Evolutionary conservation across 176 grass and related monocot species (phyloP).

Genomic region (Poa annua): DNA sequence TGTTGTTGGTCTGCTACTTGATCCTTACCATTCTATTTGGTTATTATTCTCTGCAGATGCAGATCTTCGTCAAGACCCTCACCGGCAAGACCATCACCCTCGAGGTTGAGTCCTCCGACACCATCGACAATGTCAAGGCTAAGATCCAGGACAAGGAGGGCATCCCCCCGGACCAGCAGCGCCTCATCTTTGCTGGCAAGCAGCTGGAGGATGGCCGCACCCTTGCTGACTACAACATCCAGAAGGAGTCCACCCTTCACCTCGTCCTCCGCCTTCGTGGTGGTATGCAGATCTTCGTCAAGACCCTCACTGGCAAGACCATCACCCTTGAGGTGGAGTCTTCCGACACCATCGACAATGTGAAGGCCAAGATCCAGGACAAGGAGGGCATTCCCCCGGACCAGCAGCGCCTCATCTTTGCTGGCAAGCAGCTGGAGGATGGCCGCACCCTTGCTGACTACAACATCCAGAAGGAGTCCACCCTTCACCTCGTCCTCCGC

Average conservation of each 20-base stretch:
- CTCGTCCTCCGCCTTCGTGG: too few species aligned
- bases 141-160: slow-evolving; percentile 90
- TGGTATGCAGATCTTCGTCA: too few species aligned
- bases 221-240: slow-evolving; percentile 67
- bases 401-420: slow-evolving; percentile 73
- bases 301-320: slow-evolving; percentile 74
- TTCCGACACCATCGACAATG: slow-evolving; percentile 67
- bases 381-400: slow-evolving; percentile 79
- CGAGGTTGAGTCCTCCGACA: background rate
- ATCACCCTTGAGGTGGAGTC: slow-evolving; percentile 70
- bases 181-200: slow-evolving; percentile 65
- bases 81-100: slow-evolving; percentile 81
- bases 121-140: slow-evolving; percentile 36
- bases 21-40: background rate
- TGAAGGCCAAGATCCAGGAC: slow-evolving; percentile 83
- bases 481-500: slow-evolving; percentile 72
- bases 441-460: slow-evolving; percentile 61
- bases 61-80: slow-evolving; percentile 75
- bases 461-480: slow-evolving; percentile 81
- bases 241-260: slow-evolving; percentile 83
- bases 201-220: slow-evolving; percentile 69
- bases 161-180: slow-evolving; percentile 73
- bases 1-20: background rate
- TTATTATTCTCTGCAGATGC: slow-evolving; percentile 45
- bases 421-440: slow-evolving; percentile 64